Conservation (phyloP, 495 filamentous ascomycete genomes). For the Pseudevernia furfuracea region DNA sequence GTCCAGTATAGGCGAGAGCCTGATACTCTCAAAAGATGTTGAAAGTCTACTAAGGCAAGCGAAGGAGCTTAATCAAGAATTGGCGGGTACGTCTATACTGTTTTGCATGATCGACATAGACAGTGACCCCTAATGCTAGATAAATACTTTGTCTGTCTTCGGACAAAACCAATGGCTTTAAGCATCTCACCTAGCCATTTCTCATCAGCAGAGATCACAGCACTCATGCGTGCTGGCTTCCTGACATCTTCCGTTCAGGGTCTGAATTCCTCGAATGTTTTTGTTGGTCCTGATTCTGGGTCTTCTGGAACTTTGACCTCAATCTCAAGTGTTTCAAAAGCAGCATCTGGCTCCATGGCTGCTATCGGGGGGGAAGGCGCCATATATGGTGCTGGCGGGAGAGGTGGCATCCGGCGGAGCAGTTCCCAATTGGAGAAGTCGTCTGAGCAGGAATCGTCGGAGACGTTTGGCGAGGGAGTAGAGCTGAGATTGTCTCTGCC, state of each 20-base stretch:
- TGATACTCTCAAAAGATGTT: constrained; percentile 59
- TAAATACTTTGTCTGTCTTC: constrained; percentile 50
- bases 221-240: constrained; percentile 65
- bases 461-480: constrained; percentile 17
- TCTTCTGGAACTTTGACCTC: constrained; percentile 40
- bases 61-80: constrained; percentile 35
- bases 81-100: constrained; percentile 39
- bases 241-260: constrained; percentile 49
- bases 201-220: constrained; percentile 43
- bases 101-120: background rate
- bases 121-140: constrained; percentile 27
- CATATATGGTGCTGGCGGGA: constrained; percentile 47
- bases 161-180: constrained; percentile 45
- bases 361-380: constrained; percentile 55
- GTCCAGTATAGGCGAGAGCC: constrained; percentile 57
- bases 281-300: constrained; percentile 46
- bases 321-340: constrained; percentile 45
- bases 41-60: constrained; percentile 46
- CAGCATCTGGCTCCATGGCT: constrained; percentile 55
- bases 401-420: constrained; percentile 25
- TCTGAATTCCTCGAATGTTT: constrained; percentile 40
- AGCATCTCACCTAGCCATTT: constrained; percentile 44
- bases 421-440: constrained; percentile 24
- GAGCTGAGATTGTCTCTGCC: constrained; percentile 55
- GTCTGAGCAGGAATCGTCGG: constrained; percentile 13